A percentile compares a stretch with the other conserved stretches of the same genome.
Evolutionary conservation across 164 flowering plant genomes (phyloP).

Genomic region (Vitis labrusca): DNA sequence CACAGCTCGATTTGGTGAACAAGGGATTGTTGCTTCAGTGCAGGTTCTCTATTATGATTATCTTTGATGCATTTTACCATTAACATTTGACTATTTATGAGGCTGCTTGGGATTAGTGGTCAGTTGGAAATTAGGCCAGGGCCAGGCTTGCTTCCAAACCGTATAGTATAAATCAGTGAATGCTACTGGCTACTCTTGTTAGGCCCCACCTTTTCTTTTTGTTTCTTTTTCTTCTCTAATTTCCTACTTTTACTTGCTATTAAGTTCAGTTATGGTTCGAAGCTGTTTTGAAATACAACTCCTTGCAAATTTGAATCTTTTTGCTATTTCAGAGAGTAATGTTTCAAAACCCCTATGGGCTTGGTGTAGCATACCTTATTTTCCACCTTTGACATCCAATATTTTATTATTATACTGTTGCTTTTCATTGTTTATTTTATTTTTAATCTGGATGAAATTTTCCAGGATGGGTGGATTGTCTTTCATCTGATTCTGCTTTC

Average conservation of each 20-base stretch:
- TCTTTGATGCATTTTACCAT: background rate
- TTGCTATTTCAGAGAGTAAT: background rate
- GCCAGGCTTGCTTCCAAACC: background rate
- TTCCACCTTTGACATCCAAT: background rate
- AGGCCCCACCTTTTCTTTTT: background rate
- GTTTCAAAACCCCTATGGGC: background rate
- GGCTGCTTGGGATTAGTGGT: background rate
- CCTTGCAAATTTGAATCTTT: background rate
- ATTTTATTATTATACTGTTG: background rate
- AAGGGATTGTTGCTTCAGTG: slow-evolving; percentile 76
- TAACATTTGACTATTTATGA: background rate
- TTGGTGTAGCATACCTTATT: background rate
- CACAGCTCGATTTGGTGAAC: slow-evolving; percentile 67
- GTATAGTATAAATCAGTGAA: background rate
- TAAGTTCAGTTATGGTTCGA: background rate
- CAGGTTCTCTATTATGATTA: slow-evolving; percentile 49
- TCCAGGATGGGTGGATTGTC: slow-evolving; percentile 1
- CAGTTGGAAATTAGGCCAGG: background rate
- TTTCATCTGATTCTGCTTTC: background rate
- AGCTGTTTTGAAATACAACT: background rate
- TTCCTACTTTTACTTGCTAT: background rate
- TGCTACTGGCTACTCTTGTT: background rate
- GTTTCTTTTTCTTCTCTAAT: background rate
- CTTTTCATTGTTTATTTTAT: background rate
- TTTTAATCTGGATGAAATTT: background rate